Base-by-base conservation (phyloP, 1,284 basidiomycete genomes). In the Cryptococcus neoformans region DNA sequence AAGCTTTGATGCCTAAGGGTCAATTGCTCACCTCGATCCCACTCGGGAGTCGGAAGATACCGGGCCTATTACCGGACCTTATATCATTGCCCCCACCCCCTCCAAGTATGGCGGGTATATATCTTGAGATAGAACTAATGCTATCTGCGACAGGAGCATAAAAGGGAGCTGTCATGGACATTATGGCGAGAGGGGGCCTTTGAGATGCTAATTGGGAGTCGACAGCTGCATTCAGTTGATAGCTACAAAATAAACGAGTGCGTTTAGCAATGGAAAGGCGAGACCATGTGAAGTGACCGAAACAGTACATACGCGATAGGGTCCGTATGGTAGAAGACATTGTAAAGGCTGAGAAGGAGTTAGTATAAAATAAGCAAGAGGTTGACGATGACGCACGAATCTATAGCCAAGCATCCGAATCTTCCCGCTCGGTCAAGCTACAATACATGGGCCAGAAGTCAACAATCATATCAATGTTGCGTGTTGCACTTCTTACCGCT, bases 361-460 rank as follows among this genome's bases (percentile, higher is more conserved):
- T 4, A 28, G 28, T 4, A 28, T 28, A 28, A 4, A 28, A 28
- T 28, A 4, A 28, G 28, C 28, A 28, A 28, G 28, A 28, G 28
- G 28, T 28, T 28, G 28, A 28, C 28, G 28, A 4, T 1, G 6
- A 62, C 69, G 62, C 49, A 71, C 66, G 69, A 81, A 56, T 82
- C 80, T 10, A 80, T 72, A 1, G 82, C 78, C 65, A 83, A 72
- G 65, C 82, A 83, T 2, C 82, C 82, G 53, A 81, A 81, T 54
- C 76, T 65, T 0, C 81, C 82, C 7, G 77, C 70, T n/a, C 76
- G 65, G 44, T 80, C 79, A 17, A 80, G 69, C 65, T 81, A 64
- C 1, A 65, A 51, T 17, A 57, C 44, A 47, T 28, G 28, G 28
- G 28, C 28, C 28, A 28, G 28, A 28, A 4, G 28, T 63, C 42